A percentile compares a stretch with the other conserved stretches of the same genome.
phyloP scores from a whole-genome alignment of 768 basidiomycete genomes.

The Suillus paluster region DNA sequence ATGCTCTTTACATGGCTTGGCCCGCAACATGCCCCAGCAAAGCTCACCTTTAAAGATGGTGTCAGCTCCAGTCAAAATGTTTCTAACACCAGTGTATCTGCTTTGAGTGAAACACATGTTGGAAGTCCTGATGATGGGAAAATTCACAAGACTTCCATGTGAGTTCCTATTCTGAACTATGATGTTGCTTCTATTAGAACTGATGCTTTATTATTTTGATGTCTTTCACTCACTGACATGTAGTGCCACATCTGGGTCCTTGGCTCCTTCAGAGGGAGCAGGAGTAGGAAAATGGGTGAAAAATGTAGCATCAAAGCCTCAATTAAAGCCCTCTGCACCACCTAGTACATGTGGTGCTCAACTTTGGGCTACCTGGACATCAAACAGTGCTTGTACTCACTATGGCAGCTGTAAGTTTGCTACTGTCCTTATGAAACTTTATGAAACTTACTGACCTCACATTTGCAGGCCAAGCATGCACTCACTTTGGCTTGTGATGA shows the following conservation, averaged over 20 bases:
- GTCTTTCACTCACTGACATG: not conserved
- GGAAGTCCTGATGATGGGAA: too few relatives aligned
- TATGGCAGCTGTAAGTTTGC: not conserved
- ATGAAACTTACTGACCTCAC: not conserved
- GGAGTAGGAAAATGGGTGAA: not conserved
- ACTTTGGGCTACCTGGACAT: not conserved
- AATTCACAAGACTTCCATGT: not conserved
- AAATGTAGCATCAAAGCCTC: not conserved
- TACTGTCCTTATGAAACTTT: not conserved
- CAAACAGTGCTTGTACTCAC: not conserved
- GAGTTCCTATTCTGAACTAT: not conserved
- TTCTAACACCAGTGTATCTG: too few relatives aligned
- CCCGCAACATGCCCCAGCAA: not conserved
- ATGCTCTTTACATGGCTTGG: not conserved
- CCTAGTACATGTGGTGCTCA: not conserved
- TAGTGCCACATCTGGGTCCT: not conserved
- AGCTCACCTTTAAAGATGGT: too few relatives aligned
- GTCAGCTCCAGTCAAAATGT: too few relatives aligned
- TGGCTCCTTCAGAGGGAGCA: not conserved
- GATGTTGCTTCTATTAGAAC: not conserved
- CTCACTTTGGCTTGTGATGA: not conserved
- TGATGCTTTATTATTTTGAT: not conserved
- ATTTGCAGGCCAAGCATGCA: not conserved
- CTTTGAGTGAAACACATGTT: too few relatives aligned
- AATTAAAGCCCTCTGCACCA: not conserved